A percentile compares a stretch with the other conserved stretches of the same genome.
These are phyloP conservation scores for Agaricus subrufescens DNA, from an alignment of 768 basidiomycete species.

Conservation along the genomic window DNA sequence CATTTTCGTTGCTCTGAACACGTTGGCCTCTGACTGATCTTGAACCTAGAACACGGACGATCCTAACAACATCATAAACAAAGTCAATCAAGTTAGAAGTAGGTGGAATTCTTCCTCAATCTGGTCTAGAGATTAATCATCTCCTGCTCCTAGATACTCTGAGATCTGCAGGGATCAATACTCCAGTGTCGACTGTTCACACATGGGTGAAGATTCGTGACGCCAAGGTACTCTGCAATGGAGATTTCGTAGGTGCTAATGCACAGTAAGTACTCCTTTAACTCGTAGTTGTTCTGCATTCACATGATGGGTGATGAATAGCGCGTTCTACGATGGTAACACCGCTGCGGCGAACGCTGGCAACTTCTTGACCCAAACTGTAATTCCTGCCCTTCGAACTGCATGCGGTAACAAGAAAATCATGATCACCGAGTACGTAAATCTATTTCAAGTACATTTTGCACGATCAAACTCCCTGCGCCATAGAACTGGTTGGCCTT, in stretches of 20 bases:
- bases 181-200: conserved; percentile 33
- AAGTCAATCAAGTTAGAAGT: conserved; percentile 32
- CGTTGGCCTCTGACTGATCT: not conserved
- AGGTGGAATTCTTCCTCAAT: not conserved
- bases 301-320: conserved; percentile 3
- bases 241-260: conserved; percentile 35
- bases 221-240: conserved; percentile 28
- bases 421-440: conserved; percentile 29
- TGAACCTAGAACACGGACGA: conserved; percentile 22
- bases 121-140: not conserved
- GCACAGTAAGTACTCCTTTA: conserved; percentile 24
- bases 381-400: conserved; percentile 28
- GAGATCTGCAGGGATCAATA: conserved; percentile 26
- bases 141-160: conserved; percentile 22
- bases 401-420: conserved; percentile 32
- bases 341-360: conserved; percentile 26
- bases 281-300: not conserved
- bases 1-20: not conserved
- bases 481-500: conserved; percentile 35
- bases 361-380: conserved; percentile 33
- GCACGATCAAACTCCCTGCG: not conserved
- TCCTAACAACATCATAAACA: conserved; percentile 27
- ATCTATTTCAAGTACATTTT: not conserved
- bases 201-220: conserved; percentile 30
- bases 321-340: conserved; percentile 32